Evolutionary conservation across 306 rosid species (phyloP).

Genomic region (Cicer bijugum): DNA sequence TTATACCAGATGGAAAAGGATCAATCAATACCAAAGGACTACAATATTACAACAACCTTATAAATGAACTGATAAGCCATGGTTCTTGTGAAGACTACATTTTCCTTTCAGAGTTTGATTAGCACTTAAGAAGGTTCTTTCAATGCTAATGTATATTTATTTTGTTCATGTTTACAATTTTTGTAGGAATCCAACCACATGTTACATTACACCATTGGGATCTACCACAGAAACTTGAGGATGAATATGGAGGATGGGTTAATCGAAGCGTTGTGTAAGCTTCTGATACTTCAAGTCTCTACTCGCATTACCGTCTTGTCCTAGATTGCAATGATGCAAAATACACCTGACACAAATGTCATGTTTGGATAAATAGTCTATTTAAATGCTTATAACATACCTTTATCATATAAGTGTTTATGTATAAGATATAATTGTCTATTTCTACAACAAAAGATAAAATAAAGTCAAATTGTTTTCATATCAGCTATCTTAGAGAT

Average conservation of each 20-base stretch:
- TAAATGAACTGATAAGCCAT: constrained; percentile 59
- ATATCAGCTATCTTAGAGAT: too few species aligned
- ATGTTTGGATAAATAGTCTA: too few species aligned
- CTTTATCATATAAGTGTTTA: too few species aligned
- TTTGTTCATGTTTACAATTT: neutral
- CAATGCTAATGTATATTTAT: neutral
- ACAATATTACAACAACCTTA: constrained; percentile 66
- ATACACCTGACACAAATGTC: too few species aligned
- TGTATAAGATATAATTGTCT: too few species aligned
- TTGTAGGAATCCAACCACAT: constrained; percentile 80
- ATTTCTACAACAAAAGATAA: too few species aligned
- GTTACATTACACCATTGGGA: constrained; percentile 65
- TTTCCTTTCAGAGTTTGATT: constrained; percentile 1
- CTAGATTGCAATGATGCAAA: neutral
- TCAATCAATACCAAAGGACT: constrained; percentile 67
- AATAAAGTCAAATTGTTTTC: too few species aligned
- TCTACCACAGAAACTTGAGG: constrained; percentile 77
- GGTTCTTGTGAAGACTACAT: constrained; percentile 44
- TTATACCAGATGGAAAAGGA: constrained; percentile 66
- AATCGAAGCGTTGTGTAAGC: constrained; percentile 59
- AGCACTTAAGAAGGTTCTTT: neutral
- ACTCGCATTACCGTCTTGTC: neutral
- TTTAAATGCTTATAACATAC: too few species aligned
- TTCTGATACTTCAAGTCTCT: neutral
- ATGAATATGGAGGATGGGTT: constrained; percentile 81